These are phyloP conservation scores for Rhodamnia argentea DNA, from an alignment of 345 rosid genomes.

Conservation along the genomic window DNA sequence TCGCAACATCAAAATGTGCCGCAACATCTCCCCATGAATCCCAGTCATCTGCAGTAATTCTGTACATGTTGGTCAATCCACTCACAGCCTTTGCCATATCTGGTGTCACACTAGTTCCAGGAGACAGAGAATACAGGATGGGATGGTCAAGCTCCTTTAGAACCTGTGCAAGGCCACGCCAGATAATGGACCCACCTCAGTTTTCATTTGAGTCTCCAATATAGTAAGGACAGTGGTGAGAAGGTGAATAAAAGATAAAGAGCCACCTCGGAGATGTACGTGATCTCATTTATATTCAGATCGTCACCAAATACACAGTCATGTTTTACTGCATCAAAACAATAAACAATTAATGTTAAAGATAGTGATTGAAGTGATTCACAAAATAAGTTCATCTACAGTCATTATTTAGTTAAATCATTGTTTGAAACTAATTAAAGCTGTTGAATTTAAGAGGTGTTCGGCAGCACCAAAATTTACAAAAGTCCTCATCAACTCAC, in stretches of 20 bases:
- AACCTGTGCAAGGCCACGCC: constrained; percentile 34
- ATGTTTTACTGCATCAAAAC: constrained; percentile 50
- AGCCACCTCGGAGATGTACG: constrained; percentile 52
- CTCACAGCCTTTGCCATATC: constrained; percentile 64
- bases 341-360: background rate
- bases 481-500: constrained; percentile 20
- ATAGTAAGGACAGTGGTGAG: background rate
- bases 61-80: constrained; percentile 68
- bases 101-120: constrained; percentile 82
- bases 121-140: constrained; percentile 77
- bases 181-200: background rate
- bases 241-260: background rate
- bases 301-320: constrained; percentile 86
- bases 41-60: constrained; percentile 95
- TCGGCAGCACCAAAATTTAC: background rate
- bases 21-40: constrained; percentile 79
- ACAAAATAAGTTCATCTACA: background rate
- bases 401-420: background rate
- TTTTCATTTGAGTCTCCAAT: background rate
- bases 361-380: background rate
- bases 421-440: background rate
- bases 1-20: constrained; percentile 67
- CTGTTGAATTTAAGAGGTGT: background rate
- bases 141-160: constrained; percentile 59
- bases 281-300: constrained; percentile 61